These are phyloP conservation scores for Areca catechu DNA, from an alignment of 176 grass and related monocot genomes.

Conservation along the genomic window DNA sequence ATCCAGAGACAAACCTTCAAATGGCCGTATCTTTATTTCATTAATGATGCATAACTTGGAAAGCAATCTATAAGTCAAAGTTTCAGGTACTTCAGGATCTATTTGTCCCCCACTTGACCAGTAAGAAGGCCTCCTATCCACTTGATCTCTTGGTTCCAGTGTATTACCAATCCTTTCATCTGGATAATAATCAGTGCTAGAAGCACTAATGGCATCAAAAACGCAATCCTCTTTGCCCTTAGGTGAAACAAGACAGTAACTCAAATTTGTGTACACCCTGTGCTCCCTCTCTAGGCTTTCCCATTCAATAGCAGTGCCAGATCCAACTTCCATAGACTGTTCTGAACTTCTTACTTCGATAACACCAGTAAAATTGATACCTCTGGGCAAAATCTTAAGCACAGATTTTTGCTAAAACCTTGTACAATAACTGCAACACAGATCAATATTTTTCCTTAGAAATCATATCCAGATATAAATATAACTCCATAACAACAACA, in stretches of 20 bases:
- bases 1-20: constrained; percentile 40
- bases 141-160: constrained; percentile 30
- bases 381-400: constrained; percentile 42
- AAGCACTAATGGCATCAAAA: constrained; percentile 50
- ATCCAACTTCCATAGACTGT: constrained; percentile 17
- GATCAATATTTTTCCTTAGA: too few species aligned
- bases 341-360: constrained; percentile 22
- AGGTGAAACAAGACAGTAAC: constrained; percentile 28
- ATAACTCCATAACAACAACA: too few species aligned
- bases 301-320: constrained; percentile 30
- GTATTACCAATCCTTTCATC: constrained; percentile 73
- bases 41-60: constrained; percentile 42
- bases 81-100: constrained; percentile 38
- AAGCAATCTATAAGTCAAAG: constrained; percentile 48
- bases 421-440: constrained; percentile 39
- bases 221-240: constrained; percentile 35
- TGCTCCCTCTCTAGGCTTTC: constrained; percentile 32
- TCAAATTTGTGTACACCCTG: constrained; percentile 44
- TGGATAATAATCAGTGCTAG: constrained; percentile 85
- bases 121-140: constrained; percentile 40
- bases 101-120: constrained; percentile 76
- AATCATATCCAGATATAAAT: too few species aligned
- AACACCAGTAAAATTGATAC: constrained; percentile 32
- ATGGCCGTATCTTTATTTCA: constrained; percentile 58
- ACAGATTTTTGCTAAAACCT: constrained; percentile 49